Base-by-base conservation (phyloP, 2,329 filamentous ascomycete genomes). In the Fusarium sp. region DNA sequence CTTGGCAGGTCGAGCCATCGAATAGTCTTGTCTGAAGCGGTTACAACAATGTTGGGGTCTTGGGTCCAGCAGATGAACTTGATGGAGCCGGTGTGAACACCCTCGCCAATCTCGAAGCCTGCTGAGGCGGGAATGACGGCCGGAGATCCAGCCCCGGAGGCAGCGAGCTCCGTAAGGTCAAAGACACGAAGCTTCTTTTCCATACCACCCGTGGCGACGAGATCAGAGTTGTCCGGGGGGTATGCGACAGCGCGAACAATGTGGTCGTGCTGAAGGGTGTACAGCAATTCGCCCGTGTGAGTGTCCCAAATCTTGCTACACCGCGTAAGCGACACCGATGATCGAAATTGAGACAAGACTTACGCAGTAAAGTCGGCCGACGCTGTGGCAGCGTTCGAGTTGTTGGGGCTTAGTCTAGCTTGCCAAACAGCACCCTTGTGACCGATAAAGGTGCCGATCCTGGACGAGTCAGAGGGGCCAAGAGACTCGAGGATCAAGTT, bases 391-490 rank as follows among this genome's bases (percentile, higher is more conserved):
- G 96, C 95, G 51, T 93, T 90, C 25, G 89, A 89, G 42, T 93
- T 93, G 81, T 98, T 93, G 18, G 92, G 90, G 58, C 93, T 97
- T 34, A 99, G 86, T 74, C 94, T 89, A 58, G 94, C 93, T 82
- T 97, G 94, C 93, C 96, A 99, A 65, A 98, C 95, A 36, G 96
- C 96, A 68, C 96, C 96, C 82, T 99, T 98, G 84, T 99, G 96
- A 40, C 96, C 96, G 75, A 99, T 91, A 78, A 98, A 98, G 36
- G 96, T 98, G 53, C 96, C 96, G 74, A 98, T 98, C 92, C 93
- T 96, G 78, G 18, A 31, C 67, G 68, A 50, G 74, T 70, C 56
- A 73, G 64, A 51, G 31, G 51, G 13, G 23, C 10, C 50, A 33
- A 34, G 33, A 59, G 64, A 54, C 3, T 13, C n/a, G 16, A 51